Evolutionary conservation across 2,329 filamentous ascomycete species (phyloP), one percentile per base, ranked within the genome.

Genomic region (Aspergillus phoenicis): DNA sequence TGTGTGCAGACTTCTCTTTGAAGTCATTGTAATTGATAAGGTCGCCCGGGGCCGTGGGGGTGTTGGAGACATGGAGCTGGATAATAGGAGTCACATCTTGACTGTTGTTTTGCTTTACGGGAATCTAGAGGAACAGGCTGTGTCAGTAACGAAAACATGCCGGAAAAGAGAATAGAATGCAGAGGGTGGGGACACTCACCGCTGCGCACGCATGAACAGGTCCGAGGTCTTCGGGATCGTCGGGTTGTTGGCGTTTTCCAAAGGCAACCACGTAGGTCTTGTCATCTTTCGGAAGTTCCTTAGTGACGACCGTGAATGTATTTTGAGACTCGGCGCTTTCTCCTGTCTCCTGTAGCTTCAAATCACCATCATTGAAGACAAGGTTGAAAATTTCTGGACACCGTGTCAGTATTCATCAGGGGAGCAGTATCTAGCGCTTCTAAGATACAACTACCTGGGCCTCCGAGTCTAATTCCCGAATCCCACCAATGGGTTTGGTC

Each of bases 241-340:
- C 5, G 2, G 8, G 8, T 28, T 28, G 8, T 28, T 28, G 28
- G 17, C 39, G 39, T 22, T 43, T 43, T 3, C 41, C 41, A 22
- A 43, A 43, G n/a, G 0, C 41, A 43, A 43, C 0, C 8, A 43
- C 41, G 4, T 22, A 22, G 8, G 17, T 22, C 10, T 22, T 22
- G 20, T 3, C 41, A 43, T 22, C 17, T n/a, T 22, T 11, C 1
- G 41, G 17, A 7, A 22, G 2, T 4, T 43, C 41, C 6, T 5
- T 4, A 3, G 4, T 43, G 7, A 0, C 4, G 7, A 43, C 41
- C 1, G 0, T 13, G 2, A 43, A 43, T 17, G 41, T 22, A 11
- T 8, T 20, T 6, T 0, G 17, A 10, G 8, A 2, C 3, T 43
- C 2, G 4, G 1, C 3, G 17, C 2, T 3, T 11, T 3, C 5